Base-by-base conservation (phyloP, 495 filamentous ascomycete species). In the Aspergillus taichungensis region DNA sequence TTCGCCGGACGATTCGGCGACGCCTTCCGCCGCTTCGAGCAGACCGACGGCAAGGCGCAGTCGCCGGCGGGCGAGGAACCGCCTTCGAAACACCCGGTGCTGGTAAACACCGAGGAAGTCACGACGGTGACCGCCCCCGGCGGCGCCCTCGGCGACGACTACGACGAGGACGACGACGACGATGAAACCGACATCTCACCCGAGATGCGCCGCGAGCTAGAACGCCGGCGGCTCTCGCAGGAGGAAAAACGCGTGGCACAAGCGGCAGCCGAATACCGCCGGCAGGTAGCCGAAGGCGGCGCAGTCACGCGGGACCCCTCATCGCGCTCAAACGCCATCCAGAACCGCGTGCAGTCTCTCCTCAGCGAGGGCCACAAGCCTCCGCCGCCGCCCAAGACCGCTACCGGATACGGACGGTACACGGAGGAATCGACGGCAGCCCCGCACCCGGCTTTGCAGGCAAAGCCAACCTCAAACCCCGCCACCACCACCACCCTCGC, bases 171-270 rank as follows among this genome's bases (percentile, higher is more conserved):
- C 52, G 79, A 88, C 52, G 71, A 71, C 6, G 76, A 83, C 42
- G 73, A 80, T 50, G 70, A 75, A 9, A 78, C 88, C 39, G 83
- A 87, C 34, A 75, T 95, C 61, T 79, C 86, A 5, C 88, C 91
- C 0, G 94, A 97, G 63, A 84, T 91, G 72, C 80, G 88, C 29
- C 80, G 92, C 24, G 92, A 97, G 59, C 73, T 96, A 6, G 92
- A 98, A 61, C 79, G 89, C 13, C 75, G 82, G 31, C 79, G 86
- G 37, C 77, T 97, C 13, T 84, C 84, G 13, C 80, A 88, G 60
- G 92, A 97, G 64, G 92, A 98, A 62, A 83, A 82, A 47, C 76
- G 92, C n/a, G 94, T 98, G 8, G 89, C 86, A 30, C 83, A 78
- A 35, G 92, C 90, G 1, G 88, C 88, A n/a, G 89, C 86, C 1